These are phyloP conservation scores for Nitzschia palea DNA, from an alignment of 108 stramenopile genomes.

Conservation along the genomic window DNA sequence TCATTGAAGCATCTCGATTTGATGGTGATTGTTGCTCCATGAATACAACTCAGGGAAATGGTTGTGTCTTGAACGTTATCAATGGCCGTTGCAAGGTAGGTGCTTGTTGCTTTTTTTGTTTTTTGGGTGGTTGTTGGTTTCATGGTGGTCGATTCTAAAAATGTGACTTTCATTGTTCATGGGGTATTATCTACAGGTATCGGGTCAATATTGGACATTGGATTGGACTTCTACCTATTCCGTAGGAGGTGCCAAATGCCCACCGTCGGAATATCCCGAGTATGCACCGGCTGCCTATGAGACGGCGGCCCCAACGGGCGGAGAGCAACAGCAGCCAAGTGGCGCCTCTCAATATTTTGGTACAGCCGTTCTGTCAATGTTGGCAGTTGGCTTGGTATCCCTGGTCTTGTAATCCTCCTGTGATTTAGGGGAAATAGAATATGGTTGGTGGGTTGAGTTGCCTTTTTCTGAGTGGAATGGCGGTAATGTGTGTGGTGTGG, in stretches of 20 bases:
- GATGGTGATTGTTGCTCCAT: slow-evolving; percentile 28
- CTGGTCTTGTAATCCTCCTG: no score
- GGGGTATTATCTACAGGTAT: slow-evolving; percentile 8
- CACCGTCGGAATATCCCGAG: slow-evolving; percentile 13
- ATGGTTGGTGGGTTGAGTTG: no score
- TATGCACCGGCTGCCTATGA: background rate
- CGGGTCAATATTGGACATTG: slow-evolving; percentile 14
- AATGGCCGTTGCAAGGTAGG: slow-evolving; percentile 26
- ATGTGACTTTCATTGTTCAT: no score
- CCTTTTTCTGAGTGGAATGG: no score
- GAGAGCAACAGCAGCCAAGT: no score
- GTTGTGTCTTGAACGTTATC: slow-evolving; percentile 24
- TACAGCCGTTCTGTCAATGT: no score
- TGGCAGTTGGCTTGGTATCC: no score
- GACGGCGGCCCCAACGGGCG: slow-evolving; percentile 6
- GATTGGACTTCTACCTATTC: slow-evolving; percentile 19
- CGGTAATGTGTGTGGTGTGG: no score
- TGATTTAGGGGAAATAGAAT: no score
- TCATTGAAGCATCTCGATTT: slow-evolving; percentile 16
- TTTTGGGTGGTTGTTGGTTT: background rate
- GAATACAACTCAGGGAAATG: slow-evolving; percentile 6
- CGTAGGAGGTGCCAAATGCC: slow-evolving; percentile 7
- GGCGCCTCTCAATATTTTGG: no score
- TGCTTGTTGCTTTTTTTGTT: slow-evolving; percentile 1
- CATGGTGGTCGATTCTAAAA: background rate